A percentile compares a stretch with the other conserved stretches of the same genome.
These are phyloP conservation scores for Salix viminalis DNA, from an alignment of 345 rosid genomes.

Conservation along the genomic window DNA sequence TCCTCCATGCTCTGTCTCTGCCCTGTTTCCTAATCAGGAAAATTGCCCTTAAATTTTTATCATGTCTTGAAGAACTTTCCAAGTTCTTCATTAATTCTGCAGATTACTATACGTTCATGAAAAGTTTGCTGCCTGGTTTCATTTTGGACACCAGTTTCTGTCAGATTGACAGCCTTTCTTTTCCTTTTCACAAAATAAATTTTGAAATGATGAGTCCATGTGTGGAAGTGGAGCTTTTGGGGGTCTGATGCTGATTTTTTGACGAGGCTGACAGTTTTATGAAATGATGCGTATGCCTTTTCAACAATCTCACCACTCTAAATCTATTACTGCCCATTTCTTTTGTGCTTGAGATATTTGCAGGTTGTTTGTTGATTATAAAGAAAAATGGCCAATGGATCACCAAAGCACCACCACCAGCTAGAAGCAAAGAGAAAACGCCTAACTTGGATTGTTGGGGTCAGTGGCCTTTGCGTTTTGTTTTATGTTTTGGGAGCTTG, in stretches of 20 bases:
- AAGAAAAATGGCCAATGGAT: conserved; percentile 55
- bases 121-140: not conserved
- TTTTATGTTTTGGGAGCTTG: conserved; percentile 82
- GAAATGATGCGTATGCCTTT: not conserved
- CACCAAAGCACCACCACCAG: conserved; percentile 53
- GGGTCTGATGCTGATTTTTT: not conserved
- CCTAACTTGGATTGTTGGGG: conserved; percentile 67
- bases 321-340: not conserved
- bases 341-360: conserved; percentile 1
- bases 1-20: not conserved
- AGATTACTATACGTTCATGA: not conserved
- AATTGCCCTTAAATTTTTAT: not conserved
- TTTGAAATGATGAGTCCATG: not conserved
- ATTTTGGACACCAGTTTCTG: not conserved
- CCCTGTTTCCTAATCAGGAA: not conserved
- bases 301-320: not conserved
- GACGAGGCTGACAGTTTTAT: not conserved
- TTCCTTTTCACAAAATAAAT: not conserved
- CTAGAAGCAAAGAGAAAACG: conserved; percentile 66
- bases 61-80: not conserved
- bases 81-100: not conserved
- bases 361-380: conserved; percentile 1
- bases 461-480: conserved; percentile 75
- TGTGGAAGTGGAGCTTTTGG: not conserved
- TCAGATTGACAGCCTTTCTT: not conserved